phyloP scores from a whole-genome alignment of 2,329 filamentous ascomycete species.

The Cyphellophora europaea region DNA sequence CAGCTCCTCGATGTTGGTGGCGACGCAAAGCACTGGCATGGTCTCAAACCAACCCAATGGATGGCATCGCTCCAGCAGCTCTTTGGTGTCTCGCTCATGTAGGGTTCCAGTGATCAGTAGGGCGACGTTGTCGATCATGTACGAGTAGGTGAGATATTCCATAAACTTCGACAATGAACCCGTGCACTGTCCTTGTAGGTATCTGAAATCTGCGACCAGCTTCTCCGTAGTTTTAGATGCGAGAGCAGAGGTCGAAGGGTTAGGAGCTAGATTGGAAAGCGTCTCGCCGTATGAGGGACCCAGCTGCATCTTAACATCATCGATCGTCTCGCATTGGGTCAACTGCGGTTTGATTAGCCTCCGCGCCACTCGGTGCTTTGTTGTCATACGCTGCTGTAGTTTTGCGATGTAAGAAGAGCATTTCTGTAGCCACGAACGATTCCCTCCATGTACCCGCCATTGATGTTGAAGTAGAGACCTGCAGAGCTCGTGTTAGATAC shows the following conservation, averaged over 20 bases:
- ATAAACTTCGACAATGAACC: conserved; percentile 90
- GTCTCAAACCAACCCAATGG: conserved; percentile 98
- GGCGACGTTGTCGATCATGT: conserved; percentile 99
- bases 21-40: conserved; percentile 94
- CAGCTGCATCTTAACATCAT: conserved; percentile 91
- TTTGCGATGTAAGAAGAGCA: conserved; percentile 75
- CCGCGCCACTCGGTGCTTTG: background rate
- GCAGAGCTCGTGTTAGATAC: background rate
- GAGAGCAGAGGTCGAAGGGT: conserved; percentile 90
- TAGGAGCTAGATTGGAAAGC: conserved; percentile 83
- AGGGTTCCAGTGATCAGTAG: conserved; percentile 95
- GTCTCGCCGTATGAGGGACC: conserved; percentile 96
- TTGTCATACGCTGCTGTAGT: conserved; percentile 58
- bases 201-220: conserved; percentile 93
- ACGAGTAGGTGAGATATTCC: conserved; percentile 96
- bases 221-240: conserved; percentile 96
- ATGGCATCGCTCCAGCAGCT: conserved; percentile 90
- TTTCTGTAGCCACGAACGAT: conserved; percentile 97
- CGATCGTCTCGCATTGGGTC: conserved; percentile 31
- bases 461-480: conserved; percentile 88
- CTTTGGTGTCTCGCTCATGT: conserved; percentile 92
- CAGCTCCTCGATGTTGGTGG: conserved; percentile 95
- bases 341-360: conserved; percentile 5
- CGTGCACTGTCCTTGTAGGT: conserved; percentile 86
- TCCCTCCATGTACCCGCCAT: conserved; percentile 91